phyloP scores from a whole-genome alignment of 768 basidiomycete genomes.

The Boletus insuetus region DNA sequence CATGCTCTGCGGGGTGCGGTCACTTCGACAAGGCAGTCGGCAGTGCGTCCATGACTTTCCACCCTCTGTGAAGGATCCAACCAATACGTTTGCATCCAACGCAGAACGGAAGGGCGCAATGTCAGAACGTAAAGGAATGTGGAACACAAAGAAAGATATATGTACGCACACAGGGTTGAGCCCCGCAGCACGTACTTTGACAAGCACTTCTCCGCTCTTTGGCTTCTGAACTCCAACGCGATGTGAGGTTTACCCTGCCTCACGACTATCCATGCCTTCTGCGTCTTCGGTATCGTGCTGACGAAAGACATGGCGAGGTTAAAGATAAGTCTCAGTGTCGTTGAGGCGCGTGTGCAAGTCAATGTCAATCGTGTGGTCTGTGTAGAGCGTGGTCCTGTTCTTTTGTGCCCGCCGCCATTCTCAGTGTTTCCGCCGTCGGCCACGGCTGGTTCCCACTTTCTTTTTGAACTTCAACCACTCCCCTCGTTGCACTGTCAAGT shows the following conservation, averaged over 20 bases:
- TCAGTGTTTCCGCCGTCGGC: too few species aligned
- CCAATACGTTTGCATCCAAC: too few species aligned
- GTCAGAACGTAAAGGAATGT: not conserved
- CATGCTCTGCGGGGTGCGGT: constrained; percentile 56
- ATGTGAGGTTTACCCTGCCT: constrained; percentile 29
- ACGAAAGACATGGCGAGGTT: not conserved
- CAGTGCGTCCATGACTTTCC: constrained; percentile 50
- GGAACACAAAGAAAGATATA: not conserved
- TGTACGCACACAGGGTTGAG: constrained; percentile 63
- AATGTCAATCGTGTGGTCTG: too few species aligned
- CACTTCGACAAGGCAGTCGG: constrained; percentile 47
- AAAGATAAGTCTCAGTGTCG: not conserved
- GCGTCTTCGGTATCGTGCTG: constrained; percentile 14
- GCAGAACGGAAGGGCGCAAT: not conserved
- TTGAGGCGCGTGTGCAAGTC: too few species aligned
- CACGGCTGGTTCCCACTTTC: too few species aligned
- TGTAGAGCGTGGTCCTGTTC: too few species aligned
- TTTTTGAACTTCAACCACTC: too few species aligned
- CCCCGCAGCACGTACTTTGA: constrained; percentile 52
- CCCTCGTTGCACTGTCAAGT: too few species aligned
- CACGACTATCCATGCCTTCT: constrained; percentile 32
- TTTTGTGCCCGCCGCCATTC: too few species aligned
- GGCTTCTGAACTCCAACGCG: constrained; percentile 34
- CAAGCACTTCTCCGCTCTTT: constrained; percentile 42
- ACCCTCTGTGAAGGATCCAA: constrained; percentile 42